Conservation (phyloP, 1,284 basidiomycete genomes). For the Trichosporon coremiiforme region DNA sequence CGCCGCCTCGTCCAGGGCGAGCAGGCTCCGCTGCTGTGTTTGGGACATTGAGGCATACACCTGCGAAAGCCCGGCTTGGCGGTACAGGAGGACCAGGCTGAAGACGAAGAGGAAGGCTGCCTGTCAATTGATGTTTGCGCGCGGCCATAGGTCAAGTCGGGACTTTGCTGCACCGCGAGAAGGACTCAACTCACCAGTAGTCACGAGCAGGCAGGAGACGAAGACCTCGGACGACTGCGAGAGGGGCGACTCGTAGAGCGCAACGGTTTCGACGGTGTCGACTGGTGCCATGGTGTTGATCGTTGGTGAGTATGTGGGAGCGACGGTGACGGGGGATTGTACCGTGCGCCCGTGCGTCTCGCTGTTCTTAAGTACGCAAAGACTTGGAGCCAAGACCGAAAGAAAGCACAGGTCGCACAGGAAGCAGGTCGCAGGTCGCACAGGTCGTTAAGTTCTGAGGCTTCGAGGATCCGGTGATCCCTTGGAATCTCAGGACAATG, state of each 20-base stretch:
- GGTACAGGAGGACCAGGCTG: slow-evolving; percentile 10
- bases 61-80: neutral
- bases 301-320: neutral
- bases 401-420: no score
- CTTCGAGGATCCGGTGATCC: neutral
- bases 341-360: neutral
- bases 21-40: neutral
- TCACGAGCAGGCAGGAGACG: slow-evolving; percentile 2
- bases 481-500: neutral
- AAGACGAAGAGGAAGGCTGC: slow-evolving; percentile 4
- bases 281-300: neutral
- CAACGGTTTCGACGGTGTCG: slow-evolving; percentile 1
- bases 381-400: neutral
- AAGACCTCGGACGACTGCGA: slow-evolving; percentile 9
- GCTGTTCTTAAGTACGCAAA: neutral
- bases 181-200: neutral
- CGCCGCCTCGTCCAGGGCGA: slow-evolving; percentile 5
- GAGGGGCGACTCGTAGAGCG: neutral
- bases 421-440: no score
- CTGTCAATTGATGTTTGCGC: neutral
- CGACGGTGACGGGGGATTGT: neutral
- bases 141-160: no score
- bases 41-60: neutral
- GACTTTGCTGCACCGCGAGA: no score
- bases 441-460: neutral